phyloP scores from a whole-genome alignment of 495 filamentous ascomycete genomes.

The Physcia stellaris region DNA sequence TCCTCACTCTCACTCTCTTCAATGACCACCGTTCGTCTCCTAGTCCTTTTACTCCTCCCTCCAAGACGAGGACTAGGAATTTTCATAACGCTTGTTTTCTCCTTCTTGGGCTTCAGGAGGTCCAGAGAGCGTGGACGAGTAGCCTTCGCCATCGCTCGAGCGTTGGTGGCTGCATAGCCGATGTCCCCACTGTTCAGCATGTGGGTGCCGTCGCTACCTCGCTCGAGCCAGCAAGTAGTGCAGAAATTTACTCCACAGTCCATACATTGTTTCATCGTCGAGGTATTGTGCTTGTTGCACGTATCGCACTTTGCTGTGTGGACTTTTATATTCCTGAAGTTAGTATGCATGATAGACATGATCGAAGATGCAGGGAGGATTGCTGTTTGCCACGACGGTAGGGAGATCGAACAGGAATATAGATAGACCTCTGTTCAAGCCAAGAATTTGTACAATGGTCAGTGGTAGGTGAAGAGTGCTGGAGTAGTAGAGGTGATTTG shows the following conservation, averaged over 20 bases:
- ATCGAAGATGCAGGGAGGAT: background rate
- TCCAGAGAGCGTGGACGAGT: too few relatives aligned
- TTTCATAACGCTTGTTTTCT: too few relatives aligned
- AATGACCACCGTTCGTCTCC: too few relatives aligned
- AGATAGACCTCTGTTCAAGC: background rate
- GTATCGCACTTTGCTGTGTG: constrained; percentile 39
- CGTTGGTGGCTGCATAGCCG: background rate
- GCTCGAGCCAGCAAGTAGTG: constrained; percentile 19
- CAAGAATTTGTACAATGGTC: background rate
- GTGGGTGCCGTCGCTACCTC: constrained; percentile 18
- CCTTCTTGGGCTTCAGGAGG: too few relatives aligned
- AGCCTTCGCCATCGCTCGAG: background rate
- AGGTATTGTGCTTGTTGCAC: constrained; percentile 30
- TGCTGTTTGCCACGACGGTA: background rate
- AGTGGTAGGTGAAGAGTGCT: background rate
- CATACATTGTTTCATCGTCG: constrained; percentile 30
- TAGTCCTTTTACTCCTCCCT: too few relatives aligned
- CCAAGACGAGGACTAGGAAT: too few relatives aligned
- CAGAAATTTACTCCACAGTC: constrained; percentile 33
- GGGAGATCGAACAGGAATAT: background rate
- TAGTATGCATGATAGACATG: constrained; percentile 2
- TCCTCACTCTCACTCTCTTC: too few relatives aligned
- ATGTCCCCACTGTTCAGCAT: background rate
- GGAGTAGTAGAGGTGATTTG: background rate
- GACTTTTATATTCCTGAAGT: constrained; percentile 23